Conservation (phyloP, 306 rosid genomes). For the Myrica gale region DNA sequence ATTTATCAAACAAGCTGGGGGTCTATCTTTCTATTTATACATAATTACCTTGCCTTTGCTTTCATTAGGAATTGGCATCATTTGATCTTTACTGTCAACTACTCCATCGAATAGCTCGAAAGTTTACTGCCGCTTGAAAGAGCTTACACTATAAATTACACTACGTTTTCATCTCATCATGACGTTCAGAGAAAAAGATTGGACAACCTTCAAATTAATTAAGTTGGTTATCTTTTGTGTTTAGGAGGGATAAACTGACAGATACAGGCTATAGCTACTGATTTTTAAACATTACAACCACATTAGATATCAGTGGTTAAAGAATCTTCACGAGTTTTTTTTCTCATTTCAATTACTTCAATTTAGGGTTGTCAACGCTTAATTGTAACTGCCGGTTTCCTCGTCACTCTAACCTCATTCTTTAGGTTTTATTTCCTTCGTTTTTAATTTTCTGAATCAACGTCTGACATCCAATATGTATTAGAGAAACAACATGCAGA, state of each 20-base stretch:
- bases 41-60: not conserved
- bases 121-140: conserved; percentile 27
- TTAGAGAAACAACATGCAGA: not conserved
- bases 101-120: conserved; percentile 24
- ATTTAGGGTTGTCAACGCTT: conserved; percentile 22
- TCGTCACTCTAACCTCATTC: not conserved
- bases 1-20: not conserved
- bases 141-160: conserved; percentile 16
- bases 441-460: too few relatives aligned
- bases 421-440: too few relatives aligned
- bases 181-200: conserved; percentile 52
- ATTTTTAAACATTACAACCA: conserved; percentile 55
- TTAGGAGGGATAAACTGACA: conserved; percentile 17
- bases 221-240: conserved; percentile 39
- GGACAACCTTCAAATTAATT: conserved; percentile 50
- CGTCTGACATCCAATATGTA: too few relatives aligned
- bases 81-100: conserved; percentile 11
- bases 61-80: not conserved
- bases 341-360: conserved; percentile 17
- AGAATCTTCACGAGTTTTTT: conserved; percentile 28
- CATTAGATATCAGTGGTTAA: conserved; percentile 34
- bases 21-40: not conserved
- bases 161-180: conserved; percentile 9
- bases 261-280: conserved; percentile 32
- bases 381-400: not conserved